Conservation (phyloP, 805 yeast genomes). For the Scheffersomyces amazonensis region DNA sequence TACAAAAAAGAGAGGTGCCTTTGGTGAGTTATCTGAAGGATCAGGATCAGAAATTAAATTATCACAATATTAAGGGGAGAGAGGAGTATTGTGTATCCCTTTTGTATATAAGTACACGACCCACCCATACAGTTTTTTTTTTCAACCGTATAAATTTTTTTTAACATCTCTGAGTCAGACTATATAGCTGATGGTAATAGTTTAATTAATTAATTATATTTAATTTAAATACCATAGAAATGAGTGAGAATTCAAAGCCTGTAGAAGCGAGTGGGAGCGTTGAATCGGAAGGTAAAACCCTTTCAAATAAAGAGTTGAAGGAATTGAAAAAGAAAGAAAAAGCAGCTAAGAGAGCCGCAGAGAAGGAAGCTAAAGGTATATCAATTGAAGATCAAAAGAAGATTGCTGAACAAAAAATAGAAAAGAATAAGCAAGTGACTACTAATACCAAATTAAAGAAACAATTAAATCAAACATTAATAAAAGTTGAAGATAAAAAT, state of each 20-base stretch:
- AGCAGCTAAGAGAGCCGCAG: constrained; percentile 89
- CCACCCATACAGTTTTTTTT: too few species aligned
- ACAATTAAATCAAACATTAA: constrained; percentile 50
- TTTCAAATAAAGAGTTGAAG: constrained; percentile 79
- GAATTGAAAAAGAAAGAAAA: constrained; percentile 86
- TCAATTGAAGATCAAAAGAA: constrained; percentile 43
- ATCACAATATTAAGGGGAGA: too few species aligned
- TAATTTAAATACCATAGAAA: too few species aligned
- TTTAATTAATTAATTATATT: too few species aligned
- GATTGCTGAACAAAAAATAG: constrained; percentile 41
- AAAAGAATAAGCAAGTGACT: constrained; percentile 37
- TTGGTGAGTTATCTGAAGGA: constrained; percentile 48
- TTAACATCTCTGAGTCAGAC: too few species aligned
- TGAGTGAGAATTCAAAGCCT: too few species aligned
- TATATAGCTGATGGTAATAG: too few species aligned
- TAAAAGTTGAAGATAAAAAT: constrained; percentile 32
- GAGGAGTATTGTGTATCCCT: too few species aligned
- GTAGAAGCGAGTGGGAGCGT: neutral
- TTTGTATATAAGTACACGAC: too few species aligned
- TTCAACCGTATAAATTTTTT: too few species aligned
- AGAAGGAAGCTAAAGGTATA: constrained; percentile 67
- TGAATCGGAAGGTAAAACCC: constrained; percentile 8
- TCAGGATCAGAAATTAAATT: too few species aligned
- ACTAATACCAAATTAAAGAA: constrained; percentile 50
- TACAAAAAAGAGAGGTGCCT: constrained; percentile 75